A percentile compares a stretch with the other conserved stretches of the same genome.
Conservation (phyloP, 2,329 filamentous ascomycete species). For the Alternaria viburni region DNA sequence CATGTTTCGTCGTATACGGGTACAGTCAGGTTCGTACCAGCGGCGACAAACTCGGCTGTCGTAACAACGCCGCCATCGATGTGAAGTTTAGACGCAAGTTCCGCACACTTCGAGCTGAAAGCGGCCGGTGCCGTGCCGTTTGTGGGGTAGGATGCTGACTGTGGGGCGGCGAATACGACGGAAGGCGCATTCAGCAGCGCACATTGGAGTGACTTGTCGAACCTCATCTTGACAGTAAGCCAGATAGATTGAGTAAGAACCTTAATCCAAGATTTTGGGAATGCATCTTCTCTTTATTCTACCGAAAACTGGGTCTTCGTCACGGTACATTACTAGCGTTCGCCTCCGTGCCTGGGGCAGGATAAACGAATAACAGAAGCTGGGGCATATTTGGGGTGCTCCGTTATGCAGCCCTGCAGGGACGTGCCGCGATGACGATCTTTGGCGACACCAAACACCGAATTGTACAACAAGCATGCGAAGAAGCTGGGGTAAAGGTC, state of each 20-base stretch:
- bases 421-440: neutral
- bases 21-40: slow-evolving; percentile 50
- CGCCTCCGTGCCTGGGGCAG: neutral
- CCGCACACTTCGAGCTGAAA: slow-evolving; percentile 32
- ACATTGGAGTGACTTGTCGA: slow-evolving; percentile 17
- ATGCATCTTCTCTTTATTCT: neutral
- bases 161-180: slow-evolving; percentile 8
- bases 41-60: slow-evolving; percentile 48
- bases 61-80: slow-evolving; percentile 47
- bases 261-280: neutral
- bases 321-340: neutral
- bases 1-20: slow-evolving; percentile 52
- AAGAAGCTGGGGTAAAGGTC: slow-evolving; percentile 1
- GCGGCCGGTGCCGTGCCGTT: slow-evolving; percentile 8
- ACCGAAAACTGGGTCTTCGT: neutral
- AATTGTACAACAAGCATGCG: neutral
- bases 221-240: slow-evolving; percentile 22
- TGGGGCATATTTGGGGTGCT: neutral
- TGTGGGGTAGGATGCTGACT: neutral
- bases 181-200: slow-evolving; percentile 17
- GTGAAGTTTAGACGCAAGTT: slow-evolving; percentile 38
- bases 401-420: neutral
- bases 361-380: neutral
- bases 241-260: neutral
- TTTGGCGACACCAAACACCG: neutral